Evolutionary conservation across 352 stramenopile species (phyloP), one percentile per base, ranked within the genome.

Genomic region (Pythium biforme): DNA sequence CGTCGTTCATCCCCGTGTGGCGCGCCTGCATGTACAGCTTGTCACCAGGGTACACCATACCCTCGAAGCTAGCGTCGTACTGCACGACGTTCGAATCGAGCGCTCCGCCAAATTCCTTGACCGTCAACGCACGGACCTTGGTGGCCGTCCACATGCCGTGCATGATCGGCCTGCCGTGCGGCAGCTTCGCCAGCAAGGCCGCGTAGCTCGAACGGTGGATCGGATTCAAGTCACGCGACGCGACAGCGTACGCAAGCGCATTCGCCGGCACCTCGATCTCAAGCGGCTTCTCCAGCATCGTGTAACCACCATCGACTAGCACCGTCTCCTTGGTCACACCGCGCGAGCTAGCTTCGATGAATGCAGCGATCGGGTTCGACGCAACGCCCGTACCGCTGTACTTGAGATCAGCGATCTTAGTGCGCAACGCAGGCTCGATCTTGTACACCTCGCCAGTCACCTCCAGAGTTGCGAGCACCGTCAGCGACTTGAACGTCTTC

Each of bases 31-130:
- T 76, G 66, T 79, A 90, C 26, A 95, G 68, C 66, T 83, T 76
- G 64, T 95, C 85, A 22, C 83, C 79, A 2, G 85, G 83, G 64
- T 92, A 90, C n/a, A 96, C 86, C 83, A 95, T 95, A 45, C 87
- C 86, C 41, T 93, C 86, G 52, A 96, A 96, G 62, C 69, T 89
- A 26, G 78, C 88, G 20, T 90, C 72, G 66, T 90, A 95, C 14
- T 79, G 69, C 23, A 79, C 67, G 0, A 96, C 75, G 57, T 89
- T 88, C 51, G 75, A 81, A 67, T 93, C 86, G 14, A 89, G 48
- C 1, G 70, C 69, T 10, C 55, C 45, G 14, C 75, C 76, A 40
- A 93, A 86, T 26, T 73, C 66, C 41, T 79, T 62, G 12, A 85
- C 75, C 14, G 89, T 66, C 49, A 93, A 56, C n/a, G 79, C 71